Conservation (phyloP, 805 yeast species). For the Ogataea methanolica region DNA sequence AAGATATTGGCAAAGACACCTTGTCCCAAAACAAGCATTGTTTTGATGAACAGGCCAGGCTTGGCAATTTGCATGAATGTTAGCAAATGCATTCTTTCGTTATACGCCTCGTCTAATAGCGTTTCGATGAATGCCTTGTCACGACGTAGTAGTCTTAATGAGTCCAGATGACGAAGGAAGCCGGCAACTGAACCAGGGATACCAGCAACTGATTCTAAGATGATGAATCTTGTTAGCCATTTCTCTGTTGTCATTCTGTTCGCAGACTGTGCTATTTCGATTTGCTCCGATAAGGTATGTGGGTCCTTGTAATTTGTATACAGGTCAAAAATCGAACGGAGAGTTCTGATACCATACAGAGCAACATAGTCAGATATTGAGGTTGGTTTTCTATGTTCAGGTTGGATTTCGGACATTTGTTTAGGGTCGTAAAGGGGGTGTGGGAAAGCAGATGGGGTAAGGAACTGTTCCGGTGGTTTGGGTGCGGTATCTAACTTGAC, state of each 20-base stretch:
- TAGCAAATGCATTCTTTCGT: constrained; percentile 71
- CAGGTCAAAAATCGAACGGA: constrained; percentile 52
- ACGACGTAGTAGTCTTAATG: constrained; percentile 54
- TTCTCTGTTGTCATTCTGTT: constrained; percentile 55
- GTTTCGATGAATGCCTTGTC: constrained; percentile 78
- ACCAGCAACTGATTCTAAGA: constrained; percentile 70
- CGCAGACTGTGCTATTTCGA: constrained; percentile 22
- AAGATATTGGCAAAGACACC: constrained; percentile 67
- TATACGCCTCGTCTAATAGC: constrained; percentile 68
- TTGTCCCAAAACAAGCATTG: constrained; percentile 57
- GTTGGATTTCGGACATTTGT: constrained; percentile 38
- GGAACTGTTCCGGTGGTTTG: constrained; percentile 10
- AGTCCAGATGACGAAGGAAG: constrained; percentile 62
- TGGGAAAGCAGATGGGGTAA: constrained; percentile 33
- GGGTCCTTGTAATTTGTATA: constrained; percentile 66
- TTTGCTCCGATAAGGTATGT: constrained; percentile 28
- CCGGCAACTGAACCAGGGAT: constrained; percentile 81
- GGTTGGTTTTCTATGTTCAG: constrained; percentile 48
- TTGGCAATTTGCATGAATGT: constrained; percentile 62
- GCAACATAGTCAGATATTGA: constrained; percentile 51
- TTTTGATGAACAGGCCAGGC: constrained; percentile 55
- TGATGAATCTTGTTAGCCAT: constrained; percentile 60
- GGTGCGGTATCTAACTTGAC: neutral
- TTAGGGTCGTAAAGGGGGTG: constrained; percentile 37
- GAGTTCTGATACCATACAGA: constrained; percentile 36